phyloP scores from a whole-genome alignment of 176 grass and related monocot genomes.

The Ensete glaucum region DNA sequence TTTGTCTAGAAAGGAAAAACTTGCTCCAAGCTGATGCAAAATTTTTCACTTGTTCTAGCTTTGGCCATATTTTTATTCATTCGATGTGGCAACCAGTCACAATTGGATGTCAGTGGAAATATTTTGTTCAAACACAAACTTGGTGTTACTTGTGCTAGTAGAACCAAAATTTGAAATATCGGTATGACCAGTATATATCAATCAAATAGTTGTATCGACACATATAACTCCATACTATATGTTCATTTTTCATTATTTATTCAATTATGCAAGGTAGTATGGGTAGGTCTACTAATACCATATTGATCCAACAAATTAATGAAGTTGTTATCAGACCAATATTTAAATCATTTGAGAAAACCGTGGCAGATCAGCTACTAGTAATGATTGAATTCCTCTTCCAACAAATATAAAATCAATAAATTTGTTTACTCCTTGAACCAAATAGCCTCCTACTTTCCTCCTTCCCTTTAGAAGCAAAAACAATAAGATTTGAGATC shows the following conservation, averaged over 20 bases:
- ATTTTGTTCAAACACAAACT: not conserved
- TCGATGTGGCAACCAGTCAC: not conserved
- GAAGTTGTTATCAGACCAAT: too few species aligned
- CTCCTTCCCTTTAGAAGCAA: too few species aligned
- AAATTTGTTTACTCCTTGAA: not conserved
- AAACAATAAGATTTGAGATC: not conserved
- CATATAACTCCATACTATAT: too few species aligned
- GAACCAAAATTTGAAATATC: too few species aligned
- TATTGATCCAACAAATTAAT: too few species aligned
- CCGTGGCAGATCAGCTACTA: not conserved
- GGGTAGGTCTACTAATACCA: too few species aligned
- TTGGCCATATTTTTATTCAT: not conserved
- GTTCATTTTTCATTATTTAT: too few species aligned
- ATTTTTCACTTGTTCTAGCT: not conserved
- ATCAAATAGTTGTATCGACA: too few species aligned
- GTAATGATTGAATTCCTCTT: not conserved
- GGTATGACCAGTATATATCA: too few species aligned
- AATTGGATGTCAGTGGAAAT: not conserved
- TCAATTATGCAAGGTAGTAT: too few species aligned
- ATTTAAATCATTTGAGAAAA: not conserved
- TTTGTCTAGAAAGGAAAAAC: not conserved
- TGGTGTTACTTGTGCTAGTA: too few species aligned
- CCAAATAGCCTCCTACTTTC: not conserved
- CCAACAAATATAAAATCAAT: not conserved
- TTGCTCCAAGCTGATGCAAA: not conserved